Conservation (phyloP, 208 protist species). For the Acanthamoeba royreba region DNA sequence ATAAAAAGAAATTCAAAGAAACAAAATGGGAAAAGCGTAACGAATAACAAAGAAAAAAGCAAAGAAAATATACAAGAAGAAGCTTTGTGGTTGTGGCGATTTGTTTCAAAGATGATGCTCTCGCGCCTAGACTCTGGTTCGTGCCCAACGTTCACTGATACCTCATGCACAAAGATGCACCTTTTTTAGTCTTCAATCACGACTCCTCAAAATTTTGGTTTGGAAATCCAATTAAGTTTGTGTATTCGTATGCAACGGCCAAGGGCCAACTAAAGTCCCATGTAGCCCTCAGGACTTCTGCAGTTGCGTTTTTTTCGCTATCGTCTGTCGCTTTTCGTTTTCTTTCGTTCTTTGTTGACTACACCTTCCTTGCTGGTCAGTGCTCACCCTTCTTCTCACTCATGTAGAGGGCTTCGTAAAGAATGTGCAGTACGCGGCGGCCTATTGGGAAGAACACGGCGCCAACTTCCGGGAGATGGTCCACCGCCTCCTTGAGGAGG, state of each 20-base stretch:
- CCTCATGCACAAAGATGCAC: too few relatives aligned
- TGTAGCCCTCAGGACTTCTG: background rate
- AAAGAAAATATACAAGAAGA: background rate
- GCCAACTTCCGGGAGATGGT: constrained; percentile 35
- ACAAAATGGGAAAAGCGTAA: background rate
- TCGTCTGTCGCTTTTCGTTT: background rate
- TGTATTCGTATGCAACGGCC: too few relatives aligned
- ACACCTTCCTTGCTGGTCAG: background rate
- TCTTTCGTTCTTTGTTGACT: background rate
- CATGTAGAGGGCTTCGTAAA: constrained; percentile 17
- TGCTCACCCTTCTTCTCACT: background rate
- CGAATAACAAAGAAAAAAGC: background rate
- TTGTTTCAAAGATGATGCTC: background rate
- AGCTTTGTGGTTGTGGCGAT: background rate
- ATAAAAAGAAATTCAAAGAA: background rate
- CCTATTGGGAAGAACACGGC: constrained; percentile 30
- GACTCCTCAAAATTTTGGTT: too few relatives aligned
- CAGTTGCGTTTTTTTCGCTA: background rate
- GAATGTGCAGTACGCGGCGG: background rate
- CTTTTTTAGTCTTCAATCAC: background rate
- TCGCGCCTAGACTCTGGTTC: background rate
- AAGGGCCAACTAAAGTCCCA: background rate
- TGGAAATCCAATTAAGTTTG: too few relatives aligned
- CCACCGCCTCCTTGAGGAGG: background rate
- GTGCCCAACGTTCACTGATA: too few relatives aligned